phyloP scores from a whole-genome alignment of 495 filamentous ascomycete genomes.

The Corynascus novoguineensis region DNA sequence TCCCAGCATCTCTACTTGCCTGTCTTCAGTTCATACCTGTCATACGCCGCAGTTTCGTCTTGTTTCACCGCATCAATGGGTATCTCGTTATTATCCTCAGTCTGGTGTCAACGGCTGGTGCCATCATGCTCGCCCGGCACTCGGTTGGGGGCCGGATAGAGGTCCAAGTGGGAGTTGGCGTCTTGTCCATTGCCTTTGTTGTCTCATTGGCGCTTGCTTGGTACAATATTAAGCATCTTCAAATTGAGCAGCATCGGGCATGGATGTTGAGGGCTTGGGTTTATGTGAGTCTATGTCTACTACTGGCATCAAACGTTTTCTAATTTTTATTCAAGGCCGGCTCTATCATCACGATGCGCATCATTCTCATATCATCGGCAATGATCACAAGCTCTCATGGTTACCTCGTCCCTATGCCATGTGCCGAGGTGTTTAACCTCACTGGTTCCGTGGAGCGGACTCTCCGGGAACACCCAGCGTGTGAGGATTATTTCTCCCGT shows the following conservation, averaged over 20 bases:
- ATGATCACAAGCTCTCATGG: slow-evolving; percentile 21
- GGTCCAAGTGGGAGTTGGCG: slow-evolving; percentile 34
- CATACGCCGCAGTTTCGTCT: slow-evolving; percentile 42
- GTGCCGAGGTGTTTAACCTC: slow-evolving; percentile 37
- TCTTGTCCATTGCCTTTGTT: slow-evolving; percentile 36
- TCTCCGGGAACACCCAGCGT: slow-evolving; percentile 35
- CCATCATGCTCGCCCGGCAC: slow-evolving; percentile 40
- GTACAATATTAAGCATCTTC: slow-evolving; percentile 49
- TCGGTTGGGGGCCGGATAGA: slow-evolving; percentile 42
- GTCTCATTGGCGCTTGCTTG: slow-evolving; percentile 35
- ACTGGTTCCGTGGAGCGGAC: slow-evolving; percentile 6
- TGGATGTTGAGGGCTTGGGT: slow-evolving; percentile 53
- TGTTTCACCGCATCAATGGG: slow-evolving; percentile 52
- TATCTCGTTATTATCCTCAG: slow-evolving; percentile 45
- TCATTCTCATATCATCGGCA: slow-evolving; percentile 37
- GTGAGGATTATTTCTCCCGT: slow-evolving; percentile 25
- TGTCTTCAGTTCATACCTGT: slow-evolving; percentile 49
- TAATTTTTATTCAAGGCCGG: slow-evolving; percentile 25
- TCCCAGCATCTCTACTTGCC: slow-evolving; percentile 46
- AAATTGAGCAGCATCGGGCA: slow-evolving; percentile 52
- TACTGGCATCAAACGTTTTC: neutral
- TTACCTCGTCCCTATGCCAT: slow-evolving; percentile 36
- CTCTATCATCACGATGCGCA: slow-evolving; percentile 45
- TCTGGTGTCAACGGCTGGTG: slow-evolving; percentile 37
- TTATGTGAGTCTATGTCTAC: slow-evolving; percentile 29